These are phyloP conservation scores for Schoenoplectus triqueter DNA, from an alignment of 202 grass and related monocot species.

Conservation along the genomic window DNA sequence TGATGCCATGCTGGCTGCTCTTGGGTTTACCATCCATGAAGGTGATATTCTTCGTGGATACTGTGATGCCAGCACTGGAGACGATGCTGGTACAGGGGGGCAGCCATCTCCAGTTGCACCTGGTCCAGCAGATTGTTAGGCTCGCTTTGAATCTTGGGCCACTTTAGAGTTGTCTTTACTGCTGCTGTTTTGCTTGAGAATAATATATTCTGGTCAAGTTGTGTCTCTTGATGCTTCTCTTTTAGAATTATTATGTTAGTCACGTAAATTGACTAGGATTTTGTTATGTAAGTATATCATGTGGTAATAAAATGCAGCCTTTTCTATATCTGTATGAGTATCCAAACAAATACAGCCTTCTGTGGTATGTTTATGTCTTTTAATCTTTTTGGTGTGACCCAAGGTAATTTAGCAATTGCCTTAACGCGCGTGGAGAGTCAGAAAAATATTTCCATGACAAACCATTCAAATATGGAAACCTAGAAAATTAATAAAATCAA, in stretches of 20 bases:
- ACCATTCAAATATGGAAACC: not conserved
- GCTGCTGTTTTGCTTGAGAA: conserved; percentile 9
- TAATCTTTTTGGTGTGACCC: not conserved
- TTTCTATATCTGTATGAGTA: not conserved
- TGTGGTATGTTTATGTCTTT: not conserved
- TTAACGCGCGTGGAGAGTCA: too few species aligned
- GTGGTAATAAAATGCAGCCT: conserved; percentile 3
- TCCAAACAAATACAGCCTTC: not conserved
- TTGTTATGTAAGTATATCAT: conserved; percentile 18
- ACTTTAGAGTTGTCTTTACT: conserved; percentile 2
- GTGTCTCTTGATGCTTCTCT: conserved; percentile 8
- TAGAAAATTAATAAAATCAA: conserved; percentile 5
- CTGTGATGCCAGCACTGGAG: conserved; percentile 50
- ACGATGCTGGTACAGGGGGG: conserved; percentile 7
- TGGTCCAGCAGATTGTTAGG: conserved; percentile 10
- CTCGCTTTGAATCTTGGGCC: not conserved
- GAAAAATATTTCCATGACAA: not conserved
- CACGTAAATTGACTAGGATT: conserved; percentile 14
- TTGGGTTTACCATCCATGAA: conserved; percentile 73
- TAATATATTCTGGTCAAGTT: not conserved
- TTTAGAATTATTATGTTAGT: conserved; percentile 20
- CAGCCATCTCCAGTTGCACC: conserved; percentile 20
- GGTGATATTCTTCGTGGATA: conserved; percentile 75
- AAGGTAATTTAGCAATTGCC: not conserved
- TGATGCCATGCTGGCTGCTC: conserved; percentile 62